Base-by-base conservation (phyloP, 257 asterid genomes). In the Solanum megistacrolobum region DNA sequence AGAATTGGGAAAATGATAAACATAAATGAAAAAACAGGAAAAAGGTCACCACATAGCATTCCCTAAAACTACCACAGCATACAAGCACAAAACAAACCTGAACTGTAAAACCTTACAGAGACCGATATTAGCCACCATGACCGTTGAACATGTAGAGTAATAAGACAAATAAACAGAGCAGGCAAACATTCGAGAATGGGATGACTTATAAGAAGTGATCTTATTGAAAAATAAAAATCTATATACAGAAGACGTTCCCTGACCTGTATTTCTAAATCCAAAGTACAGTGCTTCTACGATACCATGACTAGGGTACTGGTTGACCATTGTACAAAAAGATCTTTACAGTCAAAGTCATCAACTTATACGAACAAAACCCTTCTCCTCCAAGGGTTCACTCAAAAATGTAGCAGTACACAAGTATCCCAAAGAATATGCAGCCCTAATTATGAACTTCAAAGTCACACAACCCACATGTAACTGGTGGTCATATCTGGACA, bases 211-310 rank as follows among this genome's bases (percentile, higher is more conserved):
- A 91, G 41, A 85, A 87, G 87, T 88, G 87, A 90, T 91, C 91
- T 95, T 94, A 94, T 94, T 95, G 88, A 89, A 89, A 90, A 89
- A 88, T 87, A 88, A 91, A 93, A 89, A 92, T 91, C 69, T 96
- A 94, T 96, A 93, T 96, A 96, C 99, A 94, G 88, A 89, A 93
- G 93, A 86, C 88, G 87, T 91, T 90, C 92, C 90, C 92, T 88
- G 92, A 90, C 92, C 93, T 92, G 92, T 93, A 94, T 90, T 91
- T 91, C 96, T 95, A 95, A 91, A 93, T 92, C 87, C 92, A 92
- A 89, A 89, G 87, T 89, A 93, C 91, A 89, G 92, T 90, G 89
- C 91, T 87, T 83, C 93, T 94, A 92, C 88, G 92, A 90, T 90
- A 92, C 90, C 89, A 88, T 86, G 91, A 89, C 98, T 93, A 92